Evolutionary conservation across 495 filamentous ascomycete genomes (phyloP).

Genomic region (Penicillium atrosanguineum): DNA sequence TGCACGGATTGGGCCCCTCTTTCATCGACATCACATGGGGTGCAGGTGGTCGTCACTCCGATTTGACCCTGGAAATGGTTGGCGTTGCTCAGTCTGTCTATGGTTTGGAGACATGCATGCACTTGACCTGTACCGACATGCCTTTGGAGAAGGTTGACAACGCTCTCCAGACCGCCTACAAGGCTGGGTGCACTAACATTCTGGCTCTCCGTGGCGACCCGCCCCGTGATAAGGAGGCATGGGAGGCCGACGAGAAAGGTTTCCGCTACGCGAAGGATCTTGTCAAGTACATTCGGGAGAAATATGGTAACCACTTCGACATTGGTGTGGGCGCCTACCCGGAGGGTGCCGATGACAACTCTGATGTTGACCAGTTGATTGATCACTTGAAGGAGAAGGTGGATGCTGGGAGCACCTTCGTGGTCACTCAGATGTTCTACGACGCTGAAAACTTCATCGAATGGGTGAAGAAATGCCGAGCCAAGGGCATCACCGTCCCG

Average conservation of each 20-base stretch:
- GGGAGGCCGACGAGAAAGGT: constrained; percentile 79
- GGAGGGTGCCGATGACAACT: constrained; percentile 91
- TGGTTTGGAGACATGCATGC: constrained; percentile 98
- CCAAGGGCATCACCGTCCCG: constrained; percentile 79
- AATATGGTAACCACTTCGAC: constrained; percentile 93
- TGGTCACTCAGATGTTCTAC: constrained; percentile 99
- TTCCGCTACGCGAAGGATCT: constrained; percentile 93
- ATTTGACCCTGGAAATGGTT: constrained; percentile 97
- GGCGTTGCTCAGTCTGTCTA: constrained; percentile 93
- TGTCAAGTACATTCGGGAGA: constrained; percentile 84
- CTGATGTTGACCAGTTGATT: constrained; percentile 77
- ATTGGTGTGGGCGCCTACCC: constrained; percentile 98
- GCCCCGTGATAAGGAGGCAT: constrained; percentile 89
- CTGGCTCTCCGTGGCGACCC: constrained; percentile 93
- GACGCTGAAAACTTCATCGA: constrained; percentile 89
- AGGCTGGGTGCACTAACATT: constrained; percentile 96
- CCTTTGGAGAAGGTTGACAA: constrained; percentile 83
- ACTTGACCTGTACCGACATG: constrained; percentile 99
- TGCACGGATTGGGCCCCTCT: constrained; percentile 88
- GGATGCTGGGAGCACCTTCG: constrained; percentile 87
- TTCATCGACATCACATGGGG: constrained; percentile 99
- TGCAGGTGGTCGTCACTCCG: constrained; percentile 84
- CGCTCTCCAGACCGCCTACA: constrained; percentile 85
- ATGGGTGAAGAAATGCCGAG: constrained; percentile 85
- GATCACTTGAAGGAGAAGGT: constrained; percentile 98